Evolutionary conservation across 2,329 filamentous ascomycete genomes (phyloP).

Genomic region (Verticillium zaregamsianum): DNA sequence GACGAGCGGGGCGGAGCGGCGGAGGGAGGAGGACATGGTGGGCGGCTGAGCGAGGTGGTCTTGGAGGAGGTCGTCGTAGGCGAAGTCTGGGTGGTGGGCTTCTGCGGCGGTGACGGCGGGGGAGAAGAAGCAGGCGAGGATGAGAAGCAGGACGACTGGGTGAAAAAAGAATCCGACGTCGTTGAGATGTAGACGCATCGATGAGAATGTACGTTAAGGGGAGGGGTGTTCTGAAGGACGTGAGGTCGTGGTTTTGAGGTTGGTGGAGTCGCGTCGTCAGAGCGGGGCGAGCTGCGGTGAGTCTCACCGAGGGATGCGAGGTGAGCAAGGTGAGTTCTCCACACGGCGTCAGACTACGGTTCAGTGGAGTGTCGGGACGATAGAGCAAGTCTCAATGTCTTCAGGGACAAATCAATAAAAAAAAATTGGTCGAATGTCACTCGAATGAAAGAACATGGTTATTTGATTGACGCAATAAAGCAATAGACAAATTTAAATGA

Average conservation of each 20-base stretch:
- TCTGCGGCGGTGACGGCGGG: background rate
- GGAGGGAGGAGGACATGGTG: slow-evolving; percentile 6
- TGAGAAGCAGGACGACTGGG: background rate
- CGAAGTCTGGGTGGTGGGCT: background rate
- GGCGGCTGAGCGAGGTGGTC: background rate
- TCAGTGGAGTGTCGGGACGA: too few species aligned
- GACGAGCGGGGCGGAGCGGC: slow-evolving; percentile 50
- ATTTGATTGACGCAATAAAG: too few species aligned
- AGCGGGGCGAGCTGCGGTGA: background rate
- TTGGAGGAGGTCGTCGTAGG: background rate
- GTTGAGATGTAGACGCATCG: background rate
- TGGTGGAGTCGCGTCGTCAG: background rate
- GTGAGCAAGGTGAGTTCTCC: background rate
- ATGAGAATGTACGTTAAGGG: background rate
- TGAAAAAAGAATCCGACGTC: background rate
- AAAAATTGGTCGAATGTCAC: too few species aligned
- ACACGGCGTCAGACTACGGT: too few species aligned
- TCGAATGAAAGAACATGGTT: too few species aligned
- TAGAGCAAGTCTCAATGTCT: too few species aligned
- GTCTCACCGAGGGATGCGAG: background rate
- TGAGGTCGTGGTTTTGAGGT: background rate
- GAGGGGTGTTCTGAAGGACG: background rate
- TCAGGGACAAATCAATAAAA: too few species aligned
- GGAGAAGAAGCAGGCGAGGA: background rate
- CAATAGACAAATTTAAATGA: too few species aligned